Base-by-base conservation (phyloP, 108 stramenopile species). In the Epithemia pelagica region DNA sequence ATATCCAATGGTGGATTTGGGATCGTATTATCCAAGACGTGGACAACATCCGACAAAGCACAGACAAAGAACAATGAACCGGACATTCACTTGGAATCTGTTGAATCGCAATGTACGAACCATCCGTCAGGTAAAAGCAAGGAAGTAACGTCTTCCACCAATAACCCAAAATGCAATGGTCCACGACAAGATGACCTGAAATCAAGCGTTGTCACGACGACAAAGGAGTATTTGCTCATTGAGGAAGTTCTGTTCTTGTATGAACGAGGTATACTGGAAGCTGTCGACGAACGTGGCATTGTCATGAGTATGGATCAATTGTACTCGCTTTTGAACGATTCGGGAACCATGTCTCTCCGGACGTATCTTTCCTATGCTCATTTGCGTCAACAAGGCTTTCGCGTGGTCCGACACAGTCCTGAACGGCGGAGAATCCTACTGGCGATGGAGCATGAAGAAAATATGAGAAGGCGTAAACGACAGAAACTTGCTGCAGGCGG, bases 181-280 rank as follows among this genome's bases (percentile, higher is more conserved):
- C 25, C 22, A 58, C 56, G 56, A 58, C 56, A 8, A n/a, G 7
- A 58, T 19, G 22, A 21, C 7, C 18, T 27, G 21, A 23, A 58
- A 27, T n/a, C 52, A 52, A 52, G 52, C 26, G 26, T 26, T 21
- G 37, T 23, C 28, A 75, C 58, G 19, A 32, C 74, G 0, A 67
- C 69, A 18, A 68, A 74, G 22, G 77, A 83, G 23, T 75, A 83
- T 54, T 69, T 94, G 29, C 86, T 85, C 68, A 72, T 87, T 20
- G 92, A 94, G 69, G 92, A 94, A 82, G 89, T 82, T 20, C 33
- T 89, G 10, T 90, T 89, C 67, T 65, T 94, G 46, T 76, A 79
- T 37, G 78, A 87, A 65, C 66, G 81, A 54, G 92, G 92, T 46
- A 68, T 90, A 25, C 62, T 90, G 59, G 61, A 72, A 54, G 72